Percentiles rank a stretch among this genome's conserved stretches.
phyloP scores from a whole-genome alignment of 768 basidiomycete genomes.

The Amanita thiersii region DNA sequence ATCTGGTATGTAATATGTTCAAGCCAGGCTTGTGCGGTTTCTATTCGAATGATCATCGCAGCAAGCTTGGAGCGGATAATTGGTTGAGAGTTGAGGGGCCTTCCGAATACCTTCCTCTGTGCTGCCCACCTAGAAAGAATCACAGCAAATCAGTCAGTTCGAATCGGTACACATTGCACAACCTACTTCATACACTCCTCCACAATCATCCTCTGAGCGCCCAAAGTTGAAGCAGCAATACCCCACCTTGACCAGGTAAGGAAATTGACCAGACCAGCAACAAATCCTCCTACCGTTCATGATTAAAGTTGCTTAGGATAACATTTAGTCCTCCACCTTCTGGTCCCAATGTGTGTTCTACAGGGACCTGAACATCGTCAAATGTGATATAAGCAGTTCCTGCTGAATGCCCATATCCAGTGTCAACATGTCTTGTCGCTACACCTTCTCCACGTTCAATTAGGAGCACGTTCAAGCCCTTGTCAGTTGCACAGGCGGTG shows the following conservation, averaged over 20 bases:
- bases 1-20: slow-evolving; percentile 86
- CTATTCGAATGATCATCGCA: slow-evolving; percentile 72
- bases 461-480: slow-evolving; percentile 23
- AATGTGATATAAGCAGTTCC: slow-evolving; percentile 82
- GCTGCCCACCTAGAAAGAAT: slow-evolving; percentile 54
- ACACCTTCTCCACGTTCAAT: slow-evolving; percentile 37
- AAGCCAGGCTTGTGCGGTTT: slow-evolving; percentile 79
- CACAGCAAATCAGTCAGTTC: slow-evolving; percentile 20
- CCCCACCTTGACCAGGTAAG: slow-evolving; percentile 35
- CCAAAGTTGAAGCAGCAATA: slow-evolving; percentile 49
- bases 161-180: slow-evolving; percentile 1
- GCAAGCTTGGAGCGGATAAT: slow-evolving; percentile 76
- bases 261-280: not conserved
- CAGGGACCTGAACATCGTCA: slow-evolving; percentile 78
- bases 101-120: slow-evolving; percentile 71
- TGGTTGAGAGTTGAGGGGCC: slow-evolving; percentile 56
- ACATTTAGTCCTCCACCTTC: slow-evolving; percentile 32
- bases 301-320: slow-evolving; percentile 72
- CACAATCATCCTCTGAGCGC: slow-evolving; percentile 51
- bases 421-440: slow-evolving; percentile 77
- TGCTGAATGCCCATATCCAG: slow-evolving; percentile 67
- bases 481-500: slow-evolving; percentile 49
- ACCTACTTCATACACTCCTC: slow-evolving; percentile 66
- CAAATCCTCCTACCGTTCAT: slow-evolving; percentile 66
- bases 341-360: slow-evolving; percentile 68